A percentile compares a stretch with the other conserved stretches of the same genome.
phyloP scores from a whole-genome alignment of 768 basidiomycete genomes.

The Russula compacta region DNA sequence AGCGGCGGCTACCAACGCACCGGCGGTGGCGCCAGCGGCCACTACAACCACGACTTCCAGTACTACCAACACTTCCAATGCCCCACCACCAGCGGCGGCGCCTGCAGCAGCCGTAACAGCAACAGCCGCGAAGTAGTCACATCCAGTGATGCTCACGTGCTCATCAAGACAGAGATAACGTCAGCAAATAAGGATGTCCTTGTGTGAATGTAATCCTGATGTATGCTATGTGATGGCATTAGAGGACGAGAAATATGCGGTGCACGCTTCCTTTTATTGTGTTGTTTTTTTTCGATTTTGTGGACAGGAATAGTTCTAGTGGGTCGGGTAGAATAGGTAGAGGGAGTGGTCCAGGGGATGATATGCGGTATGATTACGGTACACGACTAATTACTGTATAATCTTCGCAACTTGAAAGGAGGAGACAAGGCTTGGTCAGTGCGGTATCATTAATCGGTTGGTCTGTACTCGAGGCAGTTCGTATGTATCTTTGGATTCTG shows the following conservation, averaged over 20 bases:
- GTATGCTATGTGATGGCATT: not conserved
- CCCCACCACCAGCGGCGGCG: not conserved
- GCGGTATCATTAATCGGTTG: not conserved
- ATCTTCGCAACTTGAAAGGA: not conserved
- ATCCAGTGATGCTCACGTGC: not conserved
- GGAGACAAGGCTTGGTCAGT: not conserved
- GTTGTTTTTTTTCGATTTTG: not conserved
- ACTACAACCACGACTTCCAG: not conserved
- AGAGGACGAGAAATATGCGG: not conserved
- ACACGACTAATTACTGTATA: slow-evolving; percentile 12
- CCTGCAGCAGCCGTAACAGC: not conserved
- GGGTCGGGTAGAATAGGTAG: slow-evolving; percentile 3
- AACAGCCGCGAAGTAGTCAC: not conserved
- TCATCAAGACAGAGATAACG: not conserved
- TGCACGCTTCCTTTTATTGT: not conserved
- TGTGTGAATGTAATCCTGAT: not conserved
- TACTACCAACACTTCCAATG: not conserved
- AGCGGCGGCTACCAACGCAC: not conserved
- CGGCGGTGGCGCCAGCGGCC: not conserved
- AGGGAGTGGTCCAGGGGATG: not conserved
- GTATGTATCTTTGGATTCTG: not conserved
- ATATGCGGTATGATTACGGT: slow-evolving; percentile 5
- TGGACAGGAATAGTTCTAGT: slow-evolving; percentile 3
- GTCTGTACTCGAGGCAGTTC: not conserved
- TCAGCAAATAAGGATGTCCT: not conserved